A percentile compares a stretch with the other conserved stretches of the same genome.
Conservation (phyloP, 202 grass and related monocot genomes). For the Schoenoplectus triqueter region DNA sequence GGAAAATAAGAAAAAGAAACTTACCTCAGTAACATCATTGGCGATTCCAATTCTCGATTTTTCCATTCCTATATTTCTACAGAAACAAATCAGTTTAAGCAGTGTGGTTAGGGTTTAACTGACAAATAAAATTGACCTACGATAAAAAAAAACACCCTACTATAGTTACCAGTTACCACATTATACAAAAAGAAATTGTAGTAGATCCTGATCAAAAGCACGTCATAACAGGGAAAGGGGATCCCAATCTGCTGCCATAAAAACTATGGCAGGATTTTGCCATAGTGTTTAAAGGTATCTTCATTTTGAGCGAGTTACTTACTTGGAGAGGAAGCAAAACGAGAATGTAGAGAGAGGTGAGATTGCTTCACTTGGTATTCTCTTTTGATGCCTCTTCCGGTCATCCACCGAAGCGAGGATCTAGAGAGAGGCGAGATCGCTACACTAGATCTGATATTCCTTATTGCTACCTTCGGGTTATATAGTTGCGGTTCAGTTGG, state of each 20-base stretch:
- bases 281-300: not conserved
- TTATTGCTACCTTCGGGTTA: too few species aligned
- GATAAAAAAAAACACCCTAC: not conserved
- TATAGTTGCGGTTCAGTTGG: not conserved
- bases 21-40: conserved; percentile 59
- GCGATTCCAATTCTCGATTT: conserved; percentile 37
- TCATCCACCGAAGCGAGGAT: not conserved
- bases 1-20: not conserved
- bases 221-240: not conserved
- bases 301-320: not conserved
- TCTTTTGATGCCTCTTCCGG: not conserved
- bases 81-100: not conserved
- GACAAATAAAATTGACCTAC: not conserved
- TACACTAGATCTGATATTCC: too few species aligned
- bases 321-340: not conserved
- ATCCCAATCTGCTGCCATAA: too few species aligned
- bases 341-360: not conserved
- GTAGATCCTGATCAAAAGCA: not conserved
- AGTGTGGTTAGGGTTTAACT: not conserved
- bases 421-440: too few species aligned
- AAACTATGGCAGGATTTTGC: too few species aligned
- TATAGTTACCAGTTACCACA: not conserved
- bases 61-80: conserved; percentile 31
- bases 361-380: not conserved
- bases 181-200: conserved; percentile 8